Conservation (phyloP, 2,329 filamentous ascomycete genomes). For the Diaporthe destruens region DNA sequence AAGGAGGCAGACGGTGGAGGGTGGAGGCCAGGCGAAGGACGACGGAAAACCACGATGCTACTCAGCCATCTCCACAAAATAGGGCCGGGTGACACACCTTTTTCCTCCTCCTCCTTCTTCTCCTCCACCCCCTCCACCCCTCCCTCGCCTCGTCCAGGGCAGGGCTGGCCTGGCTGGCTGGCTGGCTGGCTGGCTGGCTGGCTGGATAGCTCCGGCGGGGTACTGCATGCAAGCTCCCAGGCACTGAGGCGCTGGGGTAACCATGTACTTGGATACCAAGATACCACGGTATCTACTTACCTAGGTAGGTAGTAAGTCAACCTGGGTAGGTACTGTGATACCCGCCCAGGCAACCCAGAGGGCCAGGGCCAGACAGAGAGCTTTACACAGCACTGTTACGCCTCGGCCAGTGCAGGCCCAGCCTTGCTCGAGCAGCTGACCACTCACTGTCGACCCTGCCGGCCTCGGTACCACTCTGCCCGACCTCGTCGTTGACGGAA, state of each 20-base stretch:
- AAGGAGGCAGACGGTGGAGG: background rate
- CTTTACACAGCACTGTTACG: too few relatives aligned
- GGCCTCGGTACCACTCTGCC: conserved; percentile 16
- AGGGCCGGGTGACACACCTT: conserved; percentile 24
- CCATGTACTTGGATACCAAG: background rate
- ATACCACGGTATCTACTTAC: too few relatives aligned
- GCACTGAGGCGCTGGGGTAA: background rate
- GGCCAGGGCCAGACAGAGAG: background rate
- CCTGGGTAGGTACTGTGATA: background rate
- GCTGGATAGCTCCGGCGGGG: conserved; percentile 24
- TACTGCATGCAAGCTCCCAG: conserved; percentile 5
- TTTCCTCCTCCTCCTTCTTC: background rate
- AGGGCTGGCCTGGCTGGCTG: conserved; percentile 1
- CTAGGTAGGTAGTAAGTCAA: too few relatives aligned
- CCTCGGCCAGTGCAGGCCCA: too few relatives aligned
- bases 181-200: too few relatives aligned
- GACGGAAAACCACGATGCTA: conserved; percentile 11
- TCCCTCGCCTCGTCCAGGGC: background rate
- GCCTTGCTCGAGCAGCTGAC: background rate
- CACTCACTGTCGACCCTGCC: conserved; percentile 1
- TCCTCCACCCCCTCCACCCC: background rate
- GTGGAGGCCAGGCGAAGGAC: background rate
- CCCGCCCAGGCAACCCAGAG: too few relatives aligned
- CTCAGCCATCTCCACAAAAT: conserved; percentile 21
- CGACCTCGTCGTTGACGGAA: conserved; percentile 22